Evolutionary conservation across 2,329 filamentous ascomycete genomes (phyloP).

Genomic region (Monilinia polystroma): DNA sequence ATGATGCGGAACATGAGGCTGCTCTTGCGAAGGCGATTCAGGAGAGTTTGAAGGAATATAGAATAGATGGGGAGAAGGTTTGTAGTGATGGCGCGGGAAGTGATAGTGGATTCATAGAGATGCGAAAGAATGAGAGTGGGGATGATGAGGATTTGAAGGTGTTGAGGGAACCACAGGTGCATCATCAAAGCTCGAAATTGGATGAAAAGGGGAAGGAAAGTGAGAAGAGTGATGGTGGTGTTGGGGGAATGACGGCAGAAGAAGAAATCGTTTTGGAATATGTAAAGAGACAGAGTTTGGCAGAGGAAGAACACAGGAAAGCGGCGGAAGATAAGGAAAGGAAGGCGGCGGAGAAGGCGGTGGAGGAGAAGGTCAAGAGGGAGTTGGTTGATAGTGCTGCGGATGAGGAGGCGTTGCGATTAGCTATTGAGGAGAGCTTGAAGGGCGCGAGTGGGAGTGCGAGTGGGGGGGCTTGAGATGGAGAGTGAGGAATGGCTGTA

Average conservation of each 20-base stretch:
- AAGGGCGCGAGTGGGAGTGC: slow-evolving; percentile 36
- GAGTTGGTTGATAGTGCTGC: slow-evolving; percentile 40
- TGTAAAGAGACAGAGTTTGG: slow-evolving; percentile 72
- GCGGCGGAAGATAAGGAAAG: slow-evolving; percentile 24
- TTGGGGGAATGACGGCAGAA: slow-evolving; percentile 47
- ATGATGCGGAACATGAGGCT: slow-evolving; percentile 57
- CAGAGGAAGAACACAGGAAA: slow-evolving; percentile 57
- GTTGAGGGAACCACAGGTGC: slow-evolving; percentile 37
- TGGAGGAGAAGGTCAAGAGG: slow-evolving; percentile 19
- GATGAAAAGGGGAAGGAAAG: background rate
- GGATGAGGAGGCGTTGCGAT: slow-evolving; percentile 56
- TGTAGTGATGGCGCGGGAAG: slow-evolving; percentile 1
- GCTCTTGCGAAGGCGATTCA: slow-evolving; percentile 57
- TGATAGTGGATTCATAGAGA: slow-evolving; percentile 11
- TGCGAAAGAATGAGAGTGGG: slow-evolving; percentile 17
- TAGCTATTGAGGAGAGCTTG: slow-evolving; percentile 57
- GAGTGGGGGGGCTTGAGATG: background rate
- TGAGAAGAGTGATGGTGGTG: background rate
- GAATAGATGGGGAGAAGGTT: slow-evolving; percentile 9
- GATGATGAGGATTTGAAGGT: slow-evolving; percentile 36
- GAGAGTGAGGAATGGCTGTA: background rate
- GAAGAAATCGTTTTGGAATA: slow-evolving; percentile 76
- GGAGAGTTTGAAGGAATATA: slow-evolving; percentile 46
- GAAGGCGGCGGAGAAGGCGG: slow-evolving; percentile 15
- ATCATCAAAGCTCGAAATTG: background rate